Conservation (phyloP, 176 grass and related monocot species). For the Eremochloa ophiuroides region DNA sequence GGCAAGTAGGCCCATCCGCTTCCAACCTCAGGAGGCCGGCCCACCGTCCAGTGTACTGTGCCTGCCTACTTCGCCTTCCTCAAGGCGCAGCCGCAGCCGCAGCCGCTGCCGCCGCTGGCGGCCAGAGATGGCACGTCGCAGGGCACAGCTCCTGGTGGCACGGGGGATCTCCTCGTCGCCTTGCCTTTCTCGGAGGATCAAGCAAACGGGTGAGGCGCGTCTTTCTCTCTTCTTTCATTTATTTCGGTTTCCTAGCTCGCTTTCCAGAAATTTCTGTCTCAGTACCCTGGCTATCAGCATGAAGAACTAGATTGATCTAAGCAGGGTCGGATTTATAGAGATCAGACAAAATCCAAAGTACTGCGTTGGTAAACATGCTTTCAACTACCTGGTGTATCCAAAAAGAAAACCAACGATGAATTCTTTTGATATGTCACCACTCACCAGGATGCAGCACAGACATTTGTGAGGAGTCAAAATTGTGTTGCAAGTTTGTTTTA, state of each 20-base stretch:
- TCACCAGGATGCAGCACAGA: not conserved
- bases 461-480: not conserved
- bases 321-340: not conserved
- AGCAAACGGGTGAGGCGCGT: slow-evolving; percentile 71
- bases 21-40: too few relatives aligned
- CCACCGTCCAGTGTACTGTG: not conserved
- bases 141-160: not conserved
- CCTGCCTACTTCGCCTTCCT: not conserved
- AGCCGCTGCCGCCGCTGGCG: not conserved
- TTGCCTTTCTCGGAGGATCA: slow-evolving; percentile 54
- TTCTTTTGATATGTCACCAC: not conserved
- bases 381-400: not conserved
- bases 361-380: not conserved
- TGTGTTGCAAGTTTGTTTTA: not conserved
- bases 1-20: too few relatives aligned
- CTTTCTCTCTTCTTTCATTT: too few relatives aligned
- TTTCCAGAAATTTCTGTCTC: not conserved
- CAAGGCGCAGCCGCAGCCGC: too few relatives aligned
- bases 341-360: not conserved
- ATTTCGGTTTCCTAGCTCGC: not conserved
- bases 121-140: slow-evolving; percentile 27
- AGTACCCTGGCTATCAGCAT: too few relatives aligned
- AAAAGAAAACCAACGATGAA: not conserved
- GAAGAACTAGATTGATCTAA: not conserved
- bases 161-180: slow-evolving; percentile 55